Conservation (phyloP, 2,329 filamentous ascomycete species). For the Falciphora oryzae region DNA sequence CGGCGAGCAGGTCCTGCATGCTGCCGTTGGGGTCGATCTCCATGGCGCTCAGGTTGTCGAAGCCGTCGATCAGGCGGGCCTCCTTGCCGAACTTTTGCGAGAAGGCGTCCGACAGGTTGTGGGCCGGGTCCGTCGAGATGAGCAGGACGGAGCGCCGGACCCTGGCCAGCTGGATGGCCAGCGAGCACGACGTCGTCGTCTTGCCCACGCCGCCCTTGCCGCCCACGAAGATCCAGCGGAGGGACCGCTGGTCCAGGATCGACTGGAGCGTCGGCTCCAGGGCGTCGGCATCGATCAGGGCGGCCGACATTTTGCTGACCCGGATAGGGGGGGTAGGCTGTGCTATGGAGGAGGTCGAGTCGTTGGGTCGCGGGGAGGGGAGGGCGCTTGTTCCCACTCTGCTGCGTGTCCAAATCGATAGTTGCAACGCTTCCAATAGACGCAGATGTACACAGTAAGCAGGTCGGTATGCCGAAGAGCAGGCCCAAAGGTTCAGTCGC, state of each 20-base stretch:
- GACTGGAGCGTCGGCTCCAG: constrained; percentile 92
- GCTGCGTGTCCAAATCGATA: background rate
- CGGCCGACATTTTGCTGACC: constrained; percentile 31
- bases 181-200: constrained; percentile 97
- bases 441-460: background rate
- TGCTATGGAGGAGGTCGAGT: no score
- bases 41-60: constrained; percentile 93
- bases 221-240: constrained; percentile 98
- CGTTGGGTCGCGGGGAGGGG: no score
- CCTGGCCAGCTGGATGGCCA: constrained; percentile 94
- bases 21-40: constrained; percentile 98
- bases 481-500: background rate
- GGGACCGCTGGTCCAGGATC: constrained; percentile 88
- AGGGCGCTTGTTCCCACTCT: background rate
- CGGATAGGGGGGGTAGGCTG: no score
- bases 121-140: constrained; percentile 96
- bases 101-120: constrained; percentile 97
- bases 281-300: constrained; percentile 54
- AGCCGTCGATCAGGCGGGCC: constrained; percentile 85
- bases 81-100: constrained; percentile 99
- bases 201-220: constrained; percentile 98
- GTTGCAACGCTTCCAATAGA: background rate
- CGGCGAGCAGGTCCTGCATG: constrained; percentile 88
- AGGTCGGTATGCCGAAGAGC: background rate
- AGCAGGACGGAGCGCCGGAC: constrained; percentile 93